Evolutionary conservation across 768 basidiomycete species (phyloP), one percentile per base, ranked within the genome.

Genomic region (Podaxis mareebaensis): DNA sequence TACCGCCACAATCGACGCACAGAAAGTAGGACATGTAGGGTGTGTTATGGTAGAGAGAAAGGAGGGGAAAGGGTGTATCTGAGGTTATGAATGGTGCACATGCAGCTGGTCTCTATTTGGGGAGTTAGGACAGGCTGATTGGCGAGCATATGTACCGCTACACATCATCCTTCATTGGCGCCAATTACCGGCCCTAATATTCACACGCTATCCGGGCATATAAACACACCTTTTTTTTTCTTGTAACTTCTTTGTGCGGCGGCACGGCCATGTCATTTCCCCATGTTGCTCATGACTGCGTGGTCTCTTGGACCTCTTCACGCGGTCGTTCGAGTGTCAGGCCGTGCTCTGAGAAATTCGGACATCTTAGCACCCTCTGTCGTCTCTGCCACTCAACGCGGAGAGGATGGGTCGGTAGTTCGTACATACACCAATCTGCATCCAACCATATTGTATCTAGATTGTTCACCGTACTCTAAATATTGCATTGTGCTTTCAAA

Each of bases 261-360:
- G 79, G 81, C 91, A 86, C 88, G 87, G 85, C 85, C 82, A 83
- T 81, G 74, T 73, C 73, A 57, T 63, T 90, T 89, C 88, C 91
- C 91, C 85, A 85, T 90, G 91, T 93, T 93, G 91, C 91, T 93
- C 91, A 88, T 90, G 80, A 81, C 84, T 78, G 87, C 81, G 60
- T 74, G 71, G 64, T 72, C 62, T 53, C 58, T 62, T 69, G 70
- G 75, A 65, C 68, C 70, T 70, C 76, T 52, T 70, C 72, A 90
- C 80, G 88, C 85, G 82, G 88, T 81, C 74, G 90, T 63, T 92
- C 73, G 91, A 93, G 91, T 91, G 91, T 93, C 91, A 91, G 81
- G 88, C 81, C 83, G 89, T 89, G 91, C 80, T 79, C 79, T 82
- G 90, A 92, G 67, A 64, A 77, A 90, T 67, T 65, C 75, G 90